Evolutionary conservation across 208 protist genomes (phyloP).

Genomic region (Leishmania aethiopica): DNA sequence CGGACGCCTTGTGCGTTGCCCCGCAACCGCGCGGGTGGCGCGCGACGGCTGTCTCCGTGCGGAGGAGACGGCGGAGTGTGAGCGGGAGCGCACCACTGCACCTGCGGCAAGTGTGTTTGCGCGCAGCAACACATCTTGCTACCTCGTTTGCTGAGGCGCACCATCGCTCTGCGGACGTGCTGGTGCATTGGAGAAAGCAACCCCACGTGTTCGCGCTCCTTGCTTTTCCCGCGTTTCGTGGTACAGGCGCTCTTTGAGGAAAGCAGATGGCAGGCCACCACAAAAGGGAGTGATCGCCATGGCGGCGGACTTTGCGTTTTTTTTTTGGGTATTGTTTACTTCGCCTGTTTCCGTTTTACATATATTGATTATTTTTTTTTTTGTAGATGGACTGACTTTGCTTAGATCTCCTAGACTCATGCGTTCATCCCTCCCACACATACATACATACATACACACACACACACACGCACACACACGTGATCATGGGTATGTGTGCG

Average conservation of each 20-base stretch:
- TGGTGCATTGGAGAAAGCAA: neutral
- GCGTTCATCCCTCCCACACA: no score
- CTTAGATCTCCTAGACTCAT: no score
- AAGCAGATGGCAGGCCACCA: neutral
- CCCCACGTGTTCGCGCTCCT: neutral
- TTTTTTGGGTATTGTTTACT: neutral
- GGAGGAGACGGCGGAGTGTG: neutral
- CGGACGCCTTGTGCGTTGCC: neutral
- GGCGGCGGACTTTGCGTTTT: neutral
- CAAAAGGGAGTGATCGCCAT: neutral
- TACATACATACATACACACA: no score
- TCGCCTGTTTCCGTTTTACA: neutral
- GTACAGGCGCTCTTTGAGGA: neutral
- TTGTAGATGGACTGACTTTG: neutral
- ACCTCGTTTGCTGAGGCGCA: neutral
- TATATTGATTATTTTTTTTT: neutral
- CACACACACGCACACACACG: no score
- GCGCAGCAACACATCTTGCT: neutral
- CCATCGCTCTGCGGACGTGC: neutral
- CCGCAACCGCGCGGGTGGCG: neutral
- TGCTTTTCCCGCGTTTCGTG: neutral
- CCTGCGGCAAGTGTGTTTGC: neutral
- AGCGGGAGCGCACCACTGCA: neutral
- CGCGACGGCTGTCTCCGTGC: conserved; percentile 9
- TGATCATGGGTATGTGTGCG: no score